Conservation (phyloP, 129 eudicot genomes). For the Saussurea involucrata region DNA sequence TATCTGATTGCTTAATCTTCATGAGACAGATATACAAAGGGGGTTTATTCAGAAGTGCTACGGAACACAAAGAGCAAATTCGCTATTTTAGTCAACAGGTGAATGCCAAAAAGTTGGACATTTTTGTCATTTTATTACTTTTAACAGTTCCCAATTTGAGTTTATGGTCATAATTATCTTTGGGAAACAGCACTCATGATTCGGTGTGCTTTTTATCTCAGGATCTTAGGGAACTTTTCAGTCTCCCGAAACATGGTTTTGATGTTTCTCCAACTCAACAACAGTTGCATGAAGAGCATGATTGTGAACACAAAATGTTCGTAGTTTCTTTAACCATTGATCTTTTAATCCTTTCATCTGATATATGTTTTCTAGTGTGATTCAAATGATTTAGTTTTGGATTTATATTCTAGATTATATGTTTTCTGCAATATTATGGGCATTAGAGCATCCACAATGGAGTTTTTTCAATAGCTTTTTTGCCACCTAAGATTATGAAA, state of each 20-base stretch:
- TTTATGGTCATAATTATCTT: neutral
- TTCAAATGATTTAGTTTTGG: neutral
- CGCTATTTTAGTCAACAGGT: slow-evolving; percentile 95
- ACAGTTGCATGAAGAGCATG: slow-evolving; percentile 92
- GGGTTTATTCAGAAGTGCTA: slow-evolving; percentile 93
- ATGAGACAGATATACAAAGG: slow-evolving; percentile 79
- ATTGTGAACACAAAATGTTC: slow-evolving; percentile 61
- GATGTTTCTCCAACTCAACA: slow-evolving; percentile 85
- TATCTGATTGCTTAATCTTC: neutral
- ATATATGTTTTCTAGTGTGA: neutral
- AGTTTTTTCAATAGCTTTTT: neutral
- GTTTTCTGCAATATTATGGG: neutral
- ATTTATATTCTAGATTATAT: neutral
- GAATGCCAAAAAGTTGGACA: neutral
- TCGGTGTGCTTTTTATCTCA: slow-evolving; percentile 18
- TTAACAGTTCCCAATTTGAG: neutral
- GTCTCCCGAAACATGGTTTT: slow-evolving; percentile 85
- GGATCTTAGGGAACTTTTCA: slow-evolving; percentile 92
- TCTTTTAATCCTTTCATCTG: neutral
- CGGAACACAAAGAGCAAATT: slow-evolving; percentile 95
- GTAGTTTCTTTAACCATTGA: neutral
- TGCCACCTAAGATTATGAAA: neutral
- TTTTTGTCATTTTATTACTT: neutral
- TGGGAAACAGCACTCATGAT: neutral
- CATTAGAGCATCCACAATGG: neutral